Percentiles rank a stretch among this genome's conserved stretches.
Evolutionary conservation across 495 filamentous ascomycete genomes (phyloP).

Genomic region (Oidiodendron maius): DNA sequence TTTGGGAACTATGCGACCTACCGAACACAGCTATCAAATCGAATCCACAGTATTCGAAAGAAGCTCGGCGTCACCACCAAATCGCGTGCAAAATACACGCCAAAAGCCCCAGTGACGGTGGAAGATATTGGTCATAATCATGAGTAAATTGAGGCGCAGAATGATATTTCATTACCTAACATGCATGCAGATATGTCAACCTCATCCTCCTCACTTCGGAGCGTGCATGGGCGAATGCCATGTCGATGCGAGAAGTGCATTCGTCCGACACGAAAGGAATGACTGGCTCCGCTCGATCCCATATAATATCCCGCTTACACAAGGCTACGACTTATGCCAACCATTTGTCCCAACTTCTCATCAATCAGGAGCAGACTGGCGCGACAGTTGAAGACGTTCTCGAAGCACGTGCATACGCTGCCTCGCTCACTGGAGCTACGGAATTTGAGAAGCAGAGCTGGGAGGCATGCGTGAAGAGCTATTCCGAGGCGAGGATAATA

Average conservation of each 20-base stretch:
- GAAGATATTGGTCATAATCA: slow-evolving; percentile 71
- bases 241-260: slow-evolving; percentile 85
- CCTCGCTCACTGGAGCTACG: slow-evolving; percentile 65
- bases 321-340: slow-evolving; percentile 71
- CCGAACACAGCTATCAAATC: slow-evolving; percentile 69
- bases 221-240: slow-evolving; percentile 92
- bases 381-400: slow-evolving; percentile 68
- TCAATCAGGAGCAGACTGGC: slow-evolving; percentile 48
- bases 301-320: slow-evolving; percentile 79
- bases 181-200: slow-evolving; percentile 60
- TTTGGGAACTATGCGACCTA: slow-evolving; percentile 88
- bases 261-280: slow-evolving; percentile 73
- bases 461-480: slow-evolving; percentile 69
- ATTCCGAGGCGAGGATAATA: slow-evolving; percentile 71
- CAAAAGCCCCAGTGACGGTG: slow-evolving; percentile 64
- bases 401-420: slow-evolving; percentile 81
- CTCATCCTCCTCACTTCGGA: slow-evolving; percentile 81
- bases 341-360: slow-evolving; percentile 59
- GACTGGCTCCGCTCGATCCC: slow-evolving; percentile 70
- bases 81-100: slow-evolving; percentile 76
- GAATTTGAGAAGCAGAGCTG: slow-evolving; percentile 84
- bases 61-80: slow-evolving; percentile 76
- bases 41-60: slow-evolving; percentile 76
- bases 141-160: slow-evolving; percentile 49
- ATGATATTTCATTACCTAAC: slow-evolving; percentile 2